Percentiles rank a stretch among this genome's conserved stretches.
Conservation (phyloP, 306 rosid species). For the Cucurbita pepo region DNA sequence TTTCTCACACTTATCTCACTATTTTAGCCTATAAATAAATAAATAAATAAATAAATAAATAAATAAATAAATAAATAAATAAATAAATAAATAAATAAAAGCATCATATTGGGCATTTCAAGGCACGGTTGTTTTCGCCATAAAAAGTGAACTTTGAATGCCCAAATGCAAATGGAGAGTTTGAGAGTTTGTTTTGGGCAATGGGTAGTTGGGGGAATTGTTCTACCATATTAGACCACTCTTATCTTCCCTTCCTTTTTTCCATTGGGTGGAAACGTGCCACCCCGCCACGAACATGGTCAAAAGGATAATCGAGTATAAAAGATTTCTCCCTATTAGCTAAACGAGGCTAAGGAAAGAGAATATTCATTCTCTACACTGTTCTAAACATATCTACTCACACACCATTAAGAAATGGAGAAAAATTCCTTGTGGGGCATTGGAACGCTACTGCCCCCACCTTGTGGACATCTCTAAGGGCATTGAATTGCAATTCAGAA, state of each 20-base stretch:
- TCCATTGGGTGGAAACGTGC: too few relatives aligned
- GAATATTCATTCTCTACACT: too few relatives aligned
- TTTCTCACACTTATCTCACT: neutral
- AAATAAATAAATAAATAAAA: neutral
- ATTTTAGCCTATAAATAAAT: neutral
- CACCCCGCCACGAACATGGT: too few relatives aligned
- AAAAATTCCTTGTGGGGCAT: too few relatives aligned
- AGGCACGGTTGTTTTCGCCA: neutral
- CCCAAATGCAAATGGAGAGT: neutral
- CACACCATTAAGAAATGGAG: too few relatives aligned
- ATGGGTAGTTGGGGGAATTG: neutral
- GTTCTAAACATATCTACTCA: too few relatives aligned
- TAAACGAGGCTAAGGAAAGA: too few relatives aligned
- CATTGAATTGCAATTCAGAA: too few relatives aligned
- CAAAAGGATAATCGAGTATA: too few relatives aligned
- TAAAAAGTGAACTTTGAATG: neutral
- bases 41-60: neutral
- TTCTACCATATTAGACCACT: neutral
- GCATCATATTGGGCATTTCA: neutral
- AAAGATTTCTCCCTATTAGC: too few relatives aligned
- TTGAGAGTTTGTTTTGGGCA: neutral
- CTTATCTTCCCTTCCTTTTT: neutral
- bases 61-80: neutral
- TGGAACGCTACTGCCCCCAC: too few relatives aligned
- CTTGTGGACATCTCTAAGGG: too few relatives aligned